Percentiles rank a stretch among this genome's conserved stretches.
These are phyloP conservation scores for Torulaspora gathmanii DNA, from an alignment of 805 yeast genomes.

Conservation along the genomic window DNA sequence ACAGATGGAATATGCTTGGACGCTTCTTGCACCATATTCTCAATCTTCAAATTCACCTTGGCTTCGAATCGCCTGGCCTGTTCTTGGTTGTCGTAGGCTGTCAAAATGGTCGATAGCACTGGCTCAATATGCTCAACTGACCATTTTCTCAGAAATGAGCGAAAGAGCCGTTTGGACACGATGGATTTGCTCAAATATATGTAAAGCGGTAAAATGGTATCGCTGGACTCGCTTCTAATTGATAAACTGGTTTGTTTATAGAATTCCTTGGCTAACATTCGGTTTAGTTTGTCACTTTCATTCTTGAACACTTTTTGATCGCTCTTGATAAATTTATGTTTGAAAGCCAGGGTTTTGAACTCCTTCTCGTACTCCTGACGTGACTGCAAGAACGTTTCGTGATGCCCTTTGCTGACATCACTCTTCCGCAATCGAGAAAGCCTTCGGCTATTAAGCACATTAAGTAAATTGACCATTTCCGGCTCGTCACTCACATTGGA, in stretches of 20 bases:
- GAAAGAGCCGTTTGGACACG: constrained; percentile 17
- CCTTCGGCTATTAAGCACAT: constrained; percentile 10
- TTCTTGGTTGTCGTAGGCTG: constrained; percentile 15
- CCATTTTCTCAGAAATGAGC: constrained; percentile 19
- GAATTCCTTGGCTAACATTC: constrained; percentile 24
- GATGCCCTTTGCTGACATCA: constrained; percentile 2
- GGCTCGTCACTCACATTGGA: constrained; percentile 31
- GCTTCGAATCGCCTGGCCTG: constrained; percentile 19
- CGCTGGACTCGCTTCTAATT: constrained; percentile 21
- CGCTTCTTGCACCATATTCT: constrained; percentile 17
- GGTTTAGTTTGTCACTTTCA: constrained; percentile 22
- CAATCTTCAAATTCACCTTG: constrained; percentile 14
- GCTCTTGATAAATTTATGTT: constrained; percentile 28
- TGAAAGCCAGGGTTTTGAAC: constrained; percentile 16
- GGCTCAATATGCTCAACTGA: constrained; percentile 26
- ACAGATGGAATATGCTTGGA: constrained; percentile 23
- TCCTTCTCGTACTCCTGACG: constrained; percentile 19
- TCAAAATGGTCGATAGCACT: constrained; percentile 21
- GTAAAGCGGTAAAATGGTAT: constrained; percentile 22
- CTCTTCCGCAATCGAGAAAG: constrained; percentile 2
- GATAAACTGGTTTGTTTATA: constrained; percentile 22
- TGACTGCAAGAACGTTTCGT: constrained; percentile 7
- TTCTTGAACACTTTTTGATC: constrained; percentile 24
- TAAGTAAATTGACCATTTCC: constrained; percentile 27
- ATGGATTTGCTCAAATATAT: constrained; percentile 27